These are phyloP conservation scores for button mushroom (Agaricus bisporus) DNA, from an alignment of 768 basidiomycete genomes.

Conservation along the genomic window DNA sequence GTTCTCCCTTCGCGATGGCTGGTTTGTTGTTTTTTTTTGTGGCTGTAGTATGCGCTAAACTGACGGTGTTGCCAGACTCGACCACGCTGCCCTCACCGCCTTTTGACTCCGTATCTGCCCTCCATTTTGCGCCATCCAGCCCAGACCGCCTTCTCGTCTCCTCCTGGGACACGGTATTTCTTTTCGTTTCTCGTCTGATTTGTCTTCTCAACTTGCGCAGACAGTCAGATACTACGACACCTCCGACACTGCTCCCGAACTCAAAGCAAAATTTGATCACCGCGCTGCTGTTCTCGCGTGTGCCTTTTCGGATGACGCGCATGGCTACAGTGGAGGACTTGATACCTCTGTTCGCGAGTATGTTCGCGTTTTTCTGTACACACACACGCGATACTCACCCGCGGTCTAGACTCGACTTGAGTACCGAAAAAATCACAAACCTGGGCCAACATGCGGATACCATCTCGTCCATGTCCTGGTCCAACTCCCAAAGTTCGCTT, in stretches of 20 bases:
- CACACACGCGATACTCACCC: too few species aligned
- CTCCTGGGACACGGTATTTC: slow-evolving; percentile 78
- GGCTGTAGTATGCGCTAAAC: background rate
- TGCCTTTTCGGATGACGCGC: slow-evolving; percentile 59
- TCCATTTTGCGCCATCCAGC: slow-evolving; percentile 76
- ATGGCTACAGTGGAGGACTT: slow-evolving; percentile 82
- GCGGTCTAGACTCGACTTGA: slow-evolving; percentile 65
- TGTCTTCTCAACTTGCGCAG: slow-evolving; percentile 15
- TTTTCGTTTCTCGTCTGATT: background rate
- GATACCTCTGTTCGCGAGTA: slow-evolving; percentile 82
- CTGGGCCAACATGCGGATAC: slow-evolving; percentile 80
- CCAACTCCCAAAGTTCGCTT: slow-evolving; percentile 54
- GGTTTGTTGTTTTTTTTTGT: background rate
- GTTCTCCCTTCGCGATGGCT: background rate
- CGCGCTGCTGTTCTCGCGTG: slow-evolving; percentile 86
- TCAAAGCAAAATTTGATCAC: slow-evolving; percentile 80
- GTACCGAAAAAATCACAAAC: slow-evolving; percentile 61
- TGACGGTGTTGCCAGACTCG: background rate
- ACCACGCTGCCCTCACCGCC: slow-evolving; percentile 49
- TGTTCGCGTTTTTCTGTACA: slow-evolving; percentile 21
- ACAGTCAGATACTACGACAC: slow-evolving; percentile 47
- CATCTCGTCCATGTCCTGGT: slow-evolving; percentile 72
- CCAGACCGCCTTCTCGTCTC: slow-evolving; percentile 77
- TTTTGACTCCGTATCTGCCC: slow-evolving; percentile 77
- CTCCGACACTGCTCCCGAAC: slow-evolving; percentile 51